Evolutionary conservation across 1,284 basidiomycete species (phyloP), one percentile per base, ranked within the genome.

Genomic region (Pisolithus thermaeus): DNA sequence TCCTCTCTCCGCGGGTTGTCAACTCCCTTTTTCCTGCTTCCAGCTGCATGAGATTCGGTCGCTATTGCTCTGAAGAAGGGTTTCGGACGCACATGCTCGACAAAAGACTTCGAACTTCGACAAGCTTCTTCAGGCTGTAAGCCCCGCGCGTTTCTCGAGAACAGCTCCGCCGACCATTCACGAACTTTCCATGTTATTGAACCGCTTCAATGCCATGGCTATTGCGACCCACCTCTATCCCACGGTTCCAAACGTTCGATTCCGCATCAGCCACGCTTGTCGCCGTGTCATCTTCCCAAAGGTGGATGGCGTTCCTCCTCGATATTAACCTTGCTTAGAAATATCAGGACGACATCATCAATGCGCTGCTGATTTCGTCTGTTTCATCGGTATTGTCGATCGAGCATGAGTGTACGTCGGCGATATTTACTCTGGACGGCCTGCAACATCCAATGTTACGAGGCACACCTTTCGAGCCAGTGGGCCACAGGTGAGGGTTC

Each of bases 111-210:
- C 74, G 41, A 73, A 79, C 48, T 16, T 20, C 18, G 1, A 1
- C 1, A 20, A 20, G 18, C 18, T 20, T 20, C 18, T 20, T 1
- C 18, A 20, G 18, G 73, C 95, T 0, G 79, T 94, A 18, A 80
- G 85, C 3, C 73, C 79, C 8, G 76, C 93, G 3, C 74, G 81
- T 1, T 87, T 87, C 66, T 78, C 78, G 14, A 78, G 81, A 47
- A 68, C 73, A 28, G 64, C 70, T 16, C 74, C 82, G 4, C 81
- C 84, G 0, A 74, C 75, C 1, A 58, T 66, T 3, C 72, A 79
- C 32, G 82, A 90, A 49, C 74, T 92, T 2, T 90, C 91, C 0
- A 85, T 87, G 74, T 75, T 97, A 11, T 85, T 89, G 68, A 97
- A 97, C 67, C 85, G 95, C 25, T 87, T 92, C 61, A n/a, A n/a